Conservation (phyloP, 768 basidiomycete species). For the Lentinula detonsa region DNA sequence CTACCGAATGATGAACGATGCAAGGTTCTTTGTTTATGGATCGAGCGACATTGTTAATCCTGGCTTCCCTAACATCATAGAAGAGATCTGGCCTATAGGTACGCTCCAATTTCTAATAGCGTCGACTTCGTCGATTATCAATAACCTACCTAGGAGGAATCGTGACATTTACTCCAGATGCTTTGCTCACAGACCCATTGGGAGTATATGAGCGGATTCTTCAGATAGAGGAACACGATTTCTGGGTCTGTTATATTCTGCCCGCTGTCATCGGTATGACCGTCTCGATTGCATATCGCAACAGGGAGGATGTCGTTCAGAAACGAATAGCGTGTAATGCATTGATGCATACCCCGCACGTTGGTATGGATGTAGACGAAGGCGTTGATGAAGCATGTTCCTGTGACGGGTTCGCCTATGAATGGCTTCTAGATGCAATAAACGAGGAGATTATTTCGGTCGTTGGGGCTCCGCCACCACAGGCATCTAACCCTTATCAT, state of each 20-base stretch:
- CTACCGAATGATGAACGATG: conserved; percentile 34
- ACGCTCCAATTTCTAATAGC: background rate
- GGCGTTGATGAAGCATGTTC: background rate
- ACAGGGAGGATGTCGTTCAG: background rate
- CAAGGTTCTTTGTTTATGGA: conserved; percentile 66
- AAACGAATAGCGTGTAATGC: background rate
- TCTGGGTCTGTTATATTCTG: conserved; percentile 65
- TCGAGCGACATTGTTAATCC: conserved; percentile 48
- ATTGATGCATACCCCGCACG: background rate
- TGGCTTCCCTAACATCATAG: conserved; percentile 47
- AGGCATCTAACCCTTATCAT: background rate
- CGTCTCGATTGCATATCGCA: conserved; percentile 29
- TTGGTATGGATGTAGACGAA: conserved; percentile 20
- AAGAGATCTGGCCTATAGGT: conserved; percentile 68
- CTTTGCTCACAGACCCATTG: conserved; percentile 47
- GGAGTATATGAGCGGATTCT: conserved; percentile 42
- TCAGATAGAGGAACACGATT: conserved; percentile 49
- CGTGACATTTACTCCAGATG: conserved; percentile 62
- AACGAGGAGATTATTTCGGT: conserved; percentile 52
- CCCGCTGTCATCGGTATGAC: conserved; percentile 62
- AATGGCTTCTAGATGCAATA: conserved; percentile 40
- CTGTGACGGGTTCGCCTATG: conserved; percentile 25
- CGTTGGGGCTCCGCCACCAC: conserved; percentile 37
- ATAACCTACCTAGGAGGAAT: conserved; percentile 50
- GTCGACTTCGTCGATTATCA: background rate